phyloP scores from a whole-genome alignment of 2,329 filamentous ascomycete genomes.

The Waltergamsia citrina region DNA sequence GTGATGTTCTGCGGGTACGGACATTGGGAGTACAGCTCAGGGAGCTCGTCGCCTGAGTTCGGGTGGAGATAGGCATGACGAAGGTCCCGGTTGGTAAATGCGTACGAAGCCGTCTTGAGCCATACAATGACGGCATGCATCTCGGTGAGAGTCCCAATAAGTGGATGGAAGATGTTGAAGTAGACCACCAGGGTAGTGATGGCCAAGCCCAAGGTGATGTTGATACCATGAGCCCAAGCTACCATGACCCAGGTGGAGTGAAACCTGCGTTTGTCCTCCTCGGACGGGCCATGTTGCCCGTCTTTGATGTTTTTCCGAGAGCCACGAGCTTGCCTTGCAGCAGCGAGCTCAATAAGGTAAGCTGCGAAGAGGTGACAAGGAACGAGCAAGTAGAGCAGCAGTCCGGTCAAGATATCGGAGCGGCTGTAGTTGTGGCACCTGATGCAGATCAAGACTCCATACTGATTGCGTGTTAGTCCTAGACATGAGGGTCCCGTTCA shows the following conservation, averaged over 20 bases:
- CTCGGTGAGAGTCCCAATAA: conserved; percentile 86
- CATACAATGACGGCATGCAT: conserved; percentile 91
- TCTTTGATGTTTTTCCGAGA: conserved; percentile 47
- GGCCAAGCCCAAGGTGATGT: conserved; percentile 71
- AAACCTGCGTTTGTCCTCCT: conserved; percentile 57
- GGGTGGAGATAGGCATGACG: conserved; percentile 84
- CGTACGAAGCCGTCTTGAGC: conserved; percentile 93
- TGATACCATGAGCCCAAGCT: conserved; percentile 71
- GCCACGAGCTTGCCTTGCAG: conserved; percentile 67
- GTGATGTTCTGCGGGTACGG: conserved; percentile 91
- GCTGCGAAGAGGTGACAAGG: conserved; percentile 87
- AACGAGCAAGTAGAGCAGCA: conserved; percentile 74
- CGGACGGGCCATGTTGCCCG: conserved; percentile 37
- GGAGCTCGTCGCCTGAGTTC: conserved; percentile 57
- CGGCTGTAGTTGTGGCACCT: conserved; percentile 79
- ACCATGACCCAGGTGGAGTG: conserved; percentile 71
- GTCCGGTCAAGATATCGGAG: conserved; percentile 67
- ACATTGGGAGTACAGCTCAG: conserved; percentile 71
- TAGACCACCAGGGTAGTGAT: conserved; percentile 83
- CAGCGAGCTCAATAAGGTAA: conserved; percentile 78
- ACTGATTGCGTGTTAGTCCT: conserved; percentile 39
- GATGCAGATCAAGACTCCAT: conserved; percentile 89
- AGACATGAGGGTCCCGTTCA: background rate
- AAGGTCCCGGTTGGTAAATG: conserved; percentile 91
- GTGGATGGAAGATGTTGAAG: conserved; percentile 81